Conservation (phyloP, 2,329 filamentous ascomycete genomes). For the Clonostachys solani region DNA sequence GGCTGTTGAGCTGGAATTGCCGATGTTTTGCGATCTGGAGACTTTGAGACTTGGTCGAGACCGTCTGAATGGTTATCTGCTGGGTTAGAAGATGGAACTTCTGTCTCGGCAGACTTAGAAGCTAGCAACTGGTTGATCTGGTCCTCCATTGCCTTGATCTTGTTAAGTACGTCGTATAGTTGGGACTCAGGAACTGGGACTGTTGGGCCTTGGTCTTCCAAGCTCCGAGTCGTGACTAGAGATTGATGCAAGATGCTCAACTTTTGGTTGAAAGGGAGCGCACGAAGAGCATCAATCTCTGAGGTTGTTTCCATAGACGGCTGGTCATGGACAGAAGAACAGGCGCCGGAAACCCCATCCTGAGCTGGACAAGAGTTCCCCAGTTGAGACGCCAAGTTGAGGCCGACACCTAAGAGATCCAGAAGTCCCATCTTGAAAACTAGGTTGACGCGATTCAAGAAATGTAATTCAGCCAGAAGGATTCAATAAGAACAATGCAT, state of each 20-base stretch:
- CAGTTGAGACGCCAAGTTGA: not conserved
- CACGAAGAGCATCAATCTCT: too few species aligned
- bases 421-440: too few species aligned
- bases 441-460: not conserved
- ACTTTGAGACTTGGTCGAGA: not conserved
- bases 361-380: not conserved
- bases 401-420: not conserved
- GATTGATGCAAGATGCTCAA: too few species aligned
- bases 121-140: not conserved
- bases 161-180: not conserved
- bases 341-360: too few species aligned
- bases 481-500: not conserved
- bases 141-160: not conserved
- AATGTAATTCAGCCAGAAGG: not conserved
- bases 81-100: too few species aligned
- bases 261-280: too few species aligned
- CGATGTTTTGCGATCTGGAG: not conserved
- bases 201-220: not conserved
- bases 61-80: too few species aligned
- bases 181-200: conserved; percentile 3
- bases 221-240: not conserved
- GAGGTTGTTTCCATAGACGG: too few species aligned
- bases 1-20: not conserved
- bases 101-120: not conserved
- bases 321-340: too few species aligned